These are phyloP conservation scores for Pleurotus platypus DNA, from an alignment of 768 basidiomycete genomes.

Conservation along the genomic window DNA sequence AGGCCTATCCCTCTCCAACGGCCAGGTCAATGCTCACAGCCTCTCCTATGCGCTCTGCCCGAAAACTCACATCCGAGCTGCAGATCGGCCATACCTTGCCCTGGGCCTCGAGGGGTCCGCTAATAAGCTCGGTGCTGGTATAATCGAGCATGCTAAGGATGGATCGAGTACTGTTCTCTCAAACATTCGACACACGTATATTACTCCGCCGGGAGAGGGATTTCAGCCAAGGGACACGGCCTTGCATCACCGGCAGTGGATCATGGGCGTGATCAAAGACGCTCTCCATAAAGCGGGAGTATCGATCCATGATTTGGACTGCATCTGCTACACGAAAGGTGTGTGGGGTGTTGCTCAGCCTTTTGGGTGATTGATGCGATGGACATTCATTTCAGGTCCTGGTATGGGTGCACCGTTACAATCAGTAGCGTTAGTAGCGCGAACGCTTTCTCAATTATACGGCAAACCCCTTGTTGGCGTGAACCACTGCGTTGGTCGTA, in stretches of 20 bases:
- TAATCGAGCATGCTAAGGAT: constrained; percentile 79
- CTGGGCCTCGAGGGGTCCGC: constrained; percentile 97
- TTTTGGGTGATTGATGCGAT: background rate
- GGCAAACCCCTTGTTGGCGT: constrained; percentile 92
- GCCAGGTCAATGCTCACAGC: constrained; percentile 27
- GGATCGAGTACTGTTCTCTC: constrained; percentile 77
- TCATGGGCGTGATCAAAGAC: constrained; percentile 73
- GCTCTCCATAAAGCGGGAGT: constrained; percentile 66
- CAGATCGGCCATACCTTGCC: constrained; percentile 70
- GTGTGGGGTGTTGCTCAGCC: constrained; percentile 10
- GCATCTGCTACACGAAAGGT: constrained; percentile 98
- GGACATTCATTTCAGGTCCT: constrained; percentile 58
- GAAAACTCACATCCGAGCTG: background rate
- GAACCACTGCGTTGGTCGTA: constrained; percentile 99
- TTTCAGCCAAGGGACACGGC: constrained; percentile 97
- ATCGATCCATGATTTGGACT: constrained; percentile 78
- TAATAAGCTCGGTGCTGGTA: constrained; percentile 94
- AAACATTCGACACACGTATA: constrained; percentile 97
- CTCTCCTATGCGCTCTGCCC: background rate
- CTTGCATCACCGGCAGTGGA: constrained; percentile 94
- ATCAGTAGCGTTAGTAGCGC: constrained; percentile 90
- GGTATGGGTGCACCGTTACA: constrained; percentile 98
- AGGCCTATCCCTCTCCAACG: constrained; percentile 27
- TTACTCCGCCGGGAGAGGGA: constrained; percentile 97
- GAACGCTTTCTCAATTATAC: constrained; percentile 85